Evolutionary conservation across 495 filamentous ascomycete species (phyloP), one percentile per base, ranked within the genome.

Genomic region (Penicillium salamii): DNA sequence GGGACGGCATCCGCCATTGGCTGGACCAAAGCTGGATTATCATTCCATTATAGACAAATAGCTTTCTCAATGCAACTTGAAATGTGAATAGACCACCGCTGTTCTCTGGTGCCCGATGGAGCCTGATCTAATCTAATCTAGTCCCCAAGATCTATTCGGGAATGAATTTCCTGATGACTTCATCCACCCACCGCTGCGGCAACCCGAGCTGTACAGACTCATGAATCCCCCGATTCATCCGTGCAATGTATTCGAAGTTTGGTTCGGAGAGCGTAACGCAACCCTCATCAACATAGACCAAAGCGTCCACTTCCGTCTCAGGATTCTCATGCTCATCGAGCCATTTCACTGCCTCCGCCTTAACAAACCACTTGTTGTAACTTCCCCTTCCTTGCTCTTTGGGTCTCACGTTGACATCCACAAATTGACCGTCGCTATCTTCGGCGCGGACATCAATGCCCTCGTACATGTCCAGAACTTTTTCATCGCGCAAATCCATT

Each of bases 221-320:
- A 44, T 60, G 52, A 55, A 89, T 77, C 5, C 82, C 86, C 46
- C 67, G 70, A 59, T 89, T 89, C 76, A 89, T 88, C 39, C 86
- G 63, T 17, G 70, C 61, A 29, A 89, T 69, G 63, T 89, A 90
- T 67, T 89, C 86, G 14, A 68, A 60, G 58, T 74, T 76, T 1
- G 84, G 81, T 24, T 49, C 39, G 9, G 61, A 69, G 28, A 69
- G 59, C 35, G 50, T 43, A 5, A 71, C 63, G 23, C 69, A 53
- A 24, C 76, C 56, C 42, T 74, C 65, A 58, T 83, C 78, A 7
- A 87, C 65, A 60, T 88, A 88, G 12, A 85, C 77, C 51, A 87
- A 61, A 52, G 76, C 67, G 1, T 56, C 34, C 33, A 65, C 50
- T 28, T 55, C 26, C 9, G 21, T 35, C 47, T 46, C 56, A 45